These are phyloP conservation scores for Phialophora tarda DNA, from an alignment of 2,329 filamentous ascomycete genomes.

Conservation along the genomic window DNA sequence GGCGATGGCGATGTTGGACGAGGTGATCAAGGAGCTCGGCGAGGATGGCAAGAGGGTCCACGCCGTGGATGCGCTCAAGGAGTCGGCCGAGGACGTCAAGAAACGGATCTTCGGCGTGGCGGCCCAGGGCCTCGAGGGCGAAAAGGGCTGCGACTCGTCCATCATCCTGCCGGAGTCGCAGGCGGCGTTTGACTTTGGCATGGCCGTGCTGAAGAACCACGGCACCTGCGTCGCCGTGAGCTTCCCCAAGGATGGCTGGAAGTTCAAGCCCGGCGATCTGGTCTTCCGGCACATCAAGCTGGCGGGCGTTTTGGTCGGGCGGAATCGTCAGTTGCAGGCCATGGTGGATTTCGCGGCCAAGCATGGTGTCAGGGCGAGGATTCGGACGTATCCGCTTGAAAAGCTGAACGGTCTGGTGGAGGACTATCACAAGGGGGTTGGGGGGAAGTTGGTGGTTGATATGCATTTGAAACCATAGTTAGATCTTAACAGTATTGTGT, in stretches of 20 bases:
- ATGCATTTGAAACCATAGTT: slow-evolving; percentile 29
- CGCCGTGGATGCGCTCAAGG: slow-evolving; percentile 50
- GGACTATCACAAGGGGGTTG: slow-evolving; percentile 52
- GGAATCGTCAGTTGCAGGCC: slow-evolving; percentile 35
- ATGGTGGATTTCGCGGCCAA: slow-evolving; percentile 38
- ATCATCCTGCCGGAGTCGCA: slow-evolving; percentile 57
- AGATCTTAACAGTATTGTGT: not conserved
- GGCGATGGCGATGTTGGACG: slow-evolving; percentile 39
- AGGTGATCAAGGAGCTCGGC: slow-evolving; percentile 37
- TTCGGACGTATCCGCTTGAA: slow-evolving; percentile 35
- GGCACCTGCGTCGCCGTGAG: slow-evolving; percentile 55
- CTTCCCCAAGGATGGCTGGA: slow-evolving; percentile 48
- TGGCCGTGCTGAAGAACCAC: slow-evolving; percentile 52
- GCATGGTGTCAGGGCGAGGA: slow-evolving; percentile 31
- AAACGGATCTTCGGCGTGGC: slow-evolving; percentile 39
- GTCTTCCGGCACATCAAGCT: slow-evolving; percentile 40
- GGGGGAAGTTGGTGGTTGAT: slow-evolving; percentile 56
- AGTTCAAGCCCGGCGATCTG: slow-evolving; percentile 37
- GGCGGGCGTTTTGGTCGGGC: slow-evolving; percentile 35
- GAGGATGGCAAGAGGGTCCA: slow-evolving; percentile 36
- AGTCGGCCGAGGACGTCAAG: slow-evolving; percentile 43
- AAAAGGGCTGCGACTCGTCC: slow-evolving; percentile 55
- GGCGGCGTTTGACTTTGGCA: slow-evolving; percentile 55
- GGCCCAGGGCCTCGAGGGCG: slow-evolving; percentile 34
- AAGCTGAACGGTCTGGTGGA: slow-evolving; percentile 39